Conservation (phyloP, 2,329 filamentous ascomycete species). For the Paecilomyces fulvus region DNA sequence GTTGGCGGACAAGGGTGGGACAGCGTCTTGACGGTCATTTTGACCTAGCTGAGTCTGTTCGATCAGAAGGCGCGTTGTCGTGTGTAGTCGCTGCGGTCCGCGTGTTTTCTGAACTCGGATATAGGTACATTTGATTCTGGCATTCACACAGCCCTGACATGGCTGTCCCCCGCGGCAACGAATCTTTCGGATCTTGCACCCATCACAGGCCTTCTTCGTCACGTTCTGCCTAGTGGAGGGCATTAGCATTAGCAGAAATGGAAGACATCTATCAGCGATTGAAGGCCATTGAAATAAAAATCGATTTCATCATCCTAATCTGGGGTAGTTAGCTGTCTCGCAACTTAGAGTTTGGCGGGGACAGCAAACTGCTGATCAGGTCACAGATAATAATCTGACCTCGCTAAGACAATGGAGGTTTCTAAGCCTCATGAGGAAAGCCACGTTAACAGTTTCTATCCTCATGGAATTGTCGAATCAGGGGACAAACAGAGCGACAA, state of each 20-base stretch:
- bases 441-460: neutral
- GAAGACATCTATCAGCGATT: neutral
- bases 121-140: conserved; percentile 45
- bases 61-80: conserved; percentile 14
- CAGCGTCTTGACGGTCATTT: conserved; percentile 2
- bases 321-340: neutral
- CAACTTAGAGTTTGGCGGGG: neutral
- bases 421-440: neutral
- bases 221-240: conserved; percentile 6
- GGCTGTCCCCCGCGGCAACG: conserved; percentile 42
- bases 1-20: neutral
- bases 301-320: neutral
- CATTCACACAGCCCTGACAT: conserved; percentile 38
- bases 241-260: conserved; percentile 2
- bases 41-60: conserved; percentile 21
- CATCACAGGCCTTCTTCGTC: conserved; percentile 41
- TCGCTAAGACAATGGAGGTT: neutral
- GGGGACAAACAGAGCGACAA: neutral
- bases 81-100: conserved; percentile 37
- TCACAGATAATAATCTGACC: neutral
- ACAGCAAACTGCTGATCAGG: neutral
- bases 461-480: neutral
- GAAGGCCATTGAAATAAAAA: neutral
- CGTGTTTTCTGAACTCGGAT: conserved; percentile 37
- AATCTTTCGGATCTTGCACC: conserved; percentile 47